Evolutionary conservation across 2,329 filamentous ascomycete genomes (phyloP).

Genomic region (Colletotrichum truncatum): DNA sequence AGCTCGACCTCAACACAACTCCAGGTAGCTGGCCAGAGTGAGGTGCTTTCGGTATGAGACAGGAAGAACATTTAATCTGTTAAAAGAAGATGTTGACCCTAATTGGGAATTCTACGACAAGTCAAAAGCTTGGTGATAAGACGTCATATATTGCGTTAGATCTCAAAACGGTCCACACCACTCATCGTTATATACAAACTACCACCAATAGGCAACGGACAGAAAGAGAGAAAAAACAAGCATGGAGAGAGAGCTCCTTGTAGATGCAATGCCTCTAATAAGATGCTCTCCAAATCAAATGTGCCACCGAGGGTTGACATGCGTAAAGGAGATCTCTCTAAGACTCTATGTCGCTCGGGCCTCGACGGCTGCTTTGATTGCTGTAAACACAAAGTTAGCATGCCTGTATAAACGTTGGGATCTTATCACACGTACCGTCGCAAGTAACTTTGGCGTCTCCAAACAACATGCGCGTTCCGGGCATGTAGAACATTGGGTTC

Average conservation of each 20-base stretch:
- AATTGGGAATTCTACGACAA: background rate
- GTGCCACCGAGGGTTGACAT: conserved; percentile 10
- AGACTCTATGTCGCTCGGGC: conserved; percentile 28
- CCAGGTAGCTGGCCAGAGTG: no score
- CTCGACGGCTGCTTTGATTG: conserved; percentile 52
- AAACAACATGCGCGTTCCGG: conserved; percentile 89
- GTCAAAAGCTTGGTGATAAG: background rate
- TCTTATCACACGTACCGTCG: conserved; percentile 66
- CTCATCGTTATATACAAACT: background rate
- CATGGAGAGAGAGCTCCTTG: conserved; percentile 13
- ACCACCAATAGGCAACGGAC: background rate
- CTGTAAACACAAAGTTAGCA: conserved; percentile 41
- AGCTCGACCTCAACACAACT: no score
- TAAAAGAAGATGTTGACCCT: no score
- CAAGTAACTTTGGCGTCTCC: conserved; percentile 87
- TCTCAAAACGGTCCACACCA: background rate
- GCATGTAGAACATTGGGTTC: conserved; percentile 95
- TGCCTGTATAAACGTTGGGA: no score
- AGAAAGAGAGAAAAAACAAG: background rate
- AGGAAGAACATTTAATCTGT: no score
- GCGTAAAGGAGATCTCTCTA: conserved; percentile 22
- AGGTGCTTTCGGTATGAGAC: no score
- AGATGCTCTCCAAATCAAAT: conserved; percentile 10
- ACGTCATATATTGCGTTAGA: background rate
- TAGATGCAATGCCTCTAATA: conserved; percentile 25